Conservation (phyloP, 805 yeast species). For the Pichia sporocuriosa region DNA sequence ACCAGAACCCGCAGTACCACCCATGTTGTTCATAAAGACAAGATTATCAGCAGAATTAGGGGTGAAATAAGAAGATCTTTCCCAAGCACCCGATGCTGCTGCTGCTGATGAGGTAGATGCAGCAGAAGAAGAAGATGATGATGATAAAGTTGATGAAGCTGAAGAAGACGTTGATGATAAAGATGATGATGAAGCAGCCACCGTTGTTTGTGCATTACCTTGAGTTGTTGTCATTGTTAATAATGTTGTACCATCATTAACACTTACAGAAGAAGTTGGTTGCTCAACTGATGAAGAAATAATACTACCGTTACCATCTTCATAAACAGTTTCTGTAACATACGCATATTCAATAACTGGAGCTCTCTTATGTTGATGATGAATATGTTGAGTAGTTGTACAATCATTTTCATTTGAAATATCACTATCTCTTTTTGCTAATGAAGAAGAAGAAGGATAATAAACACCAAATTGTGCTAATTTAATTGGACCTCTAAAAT, state of each 20-base stretch:
- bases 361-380: conserved; percentile 53
- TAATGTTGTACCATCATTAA: conserved; percentile 16
- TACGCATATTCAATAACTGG: conserved; percentile 57
- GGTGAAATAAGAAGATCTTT: conserved; percentile 62
- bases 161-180: conserved; percentile 28
- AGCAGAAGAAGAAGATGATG: conserved; percentile 16
- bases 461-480: conserved; percentile 86
- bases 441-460: conserved; percentile 50
- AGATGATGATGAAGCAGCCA: conserved; percentile 17
- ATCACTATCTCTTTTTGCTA: conserved; percentile 28
- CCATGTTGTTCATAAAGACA: conserved; percentile 80
- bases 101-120: conserved; percentile 24
- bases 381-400: conserved; percentile 37
- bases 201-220: conserved; percentile 1
- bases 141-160: conserved; percentile 21
- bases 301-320: conserved; percentile 51
- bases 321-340: conserved; percentile 74
- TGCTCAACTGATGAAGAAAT: conserved; percentile 17
- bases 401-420: conserved; percentile 37
- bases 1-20: conserved; percentile 84
- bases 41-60: conserved; percentile 61
- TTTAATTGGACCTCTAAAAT: conserved; percentile 84
- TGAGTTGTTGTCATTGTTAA: conserved; percentile 13
- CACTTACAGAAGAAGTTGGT: conserved; percentile 16
- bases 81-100: conserved; percentile 54